Base-by-base conservation (phyloP, 208 protist species). In the Leishmania tropica region DNA sequence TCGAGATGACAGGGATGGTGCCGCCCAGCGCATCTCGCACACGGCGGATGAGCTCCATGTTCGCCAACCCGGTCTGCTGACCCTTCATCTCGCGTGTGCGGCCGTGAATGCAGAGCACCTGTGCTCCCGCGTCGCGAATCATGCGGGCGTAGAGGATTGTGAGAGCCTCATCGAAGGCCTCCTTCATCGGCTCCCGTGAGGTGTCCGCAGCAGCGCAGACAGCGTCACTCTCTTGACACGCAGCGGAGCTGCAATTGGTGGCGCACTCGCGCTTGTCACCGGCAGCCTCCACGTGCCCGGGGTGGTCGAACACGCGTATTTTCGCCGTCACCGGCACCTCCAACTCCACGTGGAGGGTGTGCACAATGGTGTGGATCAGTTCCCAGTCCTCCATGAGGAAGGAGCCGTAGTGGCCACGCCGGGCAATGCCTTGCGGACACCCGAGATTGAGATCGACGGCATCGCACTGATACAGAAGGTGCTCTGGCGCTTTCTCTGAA, bases 331-430 rank as follows among this genome's bases (percentile, higher is more conserved):
- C 95, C 15, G 97, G 96, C 64, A 98, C 90, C 79, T 83, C 80
- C 54, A 98, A 89, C 79, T 98, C 91, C n/a, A 95, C 90, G 31
- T 92, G 83, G 24, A 98, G 83, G 10, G 87, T 91, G 83, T 94
- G 90, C 21, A 98, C 87, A n/a, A 98, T 92, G 40, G 85, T 91
- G 86, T 96, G 93, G 28, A 98, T 81, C 35, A 86, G 37, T 1
- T 94, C 88, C 92, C 95, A 97, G 79, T 98, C 88, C 53, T 98
- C 94, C 94, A 97, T 97, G 19, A 99, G 87, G 78, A 97, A 99
- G 15, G 93, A 89, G 58, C 97, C 96, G 87, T 98, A 99, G 86
- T 95, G 84, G 4, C 97, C 96, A 40, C 93, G 95, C 62, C 92
- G 83, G 58, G 97, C 96, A 67, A 99, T 98, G 45, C 94, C 91